phyloP scores from a whole-genome alignment of 176 grass and related monocot genomes.

The Calamus simplicifolius region DNA sequence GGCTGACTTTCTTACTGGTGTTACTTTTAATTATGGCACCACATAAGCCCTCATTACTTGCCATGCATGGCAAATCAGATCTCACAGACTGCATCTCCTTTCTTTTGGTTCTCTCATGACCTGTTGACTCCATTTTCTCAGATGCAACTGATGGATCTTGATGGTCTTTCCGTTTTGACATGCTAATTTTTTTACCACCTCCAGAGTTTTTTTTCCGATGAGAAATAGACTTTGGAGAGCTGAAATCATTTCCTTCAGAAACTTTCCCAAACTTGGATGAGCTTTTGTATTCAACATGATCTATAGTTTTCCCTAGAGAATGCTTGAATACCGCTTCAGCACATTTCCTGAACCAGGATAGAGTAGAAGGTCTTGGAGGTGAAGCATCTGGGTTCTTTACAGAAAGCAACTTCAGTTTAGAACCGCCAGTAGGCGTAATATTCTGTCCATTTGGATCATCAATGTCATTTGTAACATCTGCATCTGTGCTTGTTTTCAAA shows the following conservation, averaged over 20 bases:
- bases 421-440: neutral
- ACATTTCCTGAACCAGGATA: conserved; percentile 79
- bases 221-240: neutral
- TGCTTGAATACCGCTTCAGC: conserved; percentile 61
- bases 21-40: neutral
- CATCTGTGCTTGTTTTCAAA: conserved; percentile 15
- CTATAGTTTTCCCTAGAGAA: conserved; percentile 35
- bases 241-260: neutral
- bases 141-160: conserved; percentile 5
- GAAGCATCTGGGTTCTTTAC: conserved; percentile 34
- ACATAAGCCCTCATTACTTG: neutral
- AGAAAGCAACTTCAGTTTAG: conserved; percentile 28
- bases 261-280: conserved; percentile 18
- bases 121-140: neutral
- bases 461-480: conserved; percentile 10
- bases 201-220: neutral
- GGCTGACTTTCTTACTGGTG: neutral
- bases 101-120: neutral
- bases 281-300: conserved; percentile 13
- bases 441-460: neutral
- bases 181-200: neutral
- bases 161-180: neutral
- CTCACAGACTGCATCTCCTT: neutral
- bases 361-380: conserved; percentile 32
- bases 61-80: neutral